Base-by-base conservation (phyloP, 202 grass and related monocot species). In the Sporobolus alterniflorus region DNA sequence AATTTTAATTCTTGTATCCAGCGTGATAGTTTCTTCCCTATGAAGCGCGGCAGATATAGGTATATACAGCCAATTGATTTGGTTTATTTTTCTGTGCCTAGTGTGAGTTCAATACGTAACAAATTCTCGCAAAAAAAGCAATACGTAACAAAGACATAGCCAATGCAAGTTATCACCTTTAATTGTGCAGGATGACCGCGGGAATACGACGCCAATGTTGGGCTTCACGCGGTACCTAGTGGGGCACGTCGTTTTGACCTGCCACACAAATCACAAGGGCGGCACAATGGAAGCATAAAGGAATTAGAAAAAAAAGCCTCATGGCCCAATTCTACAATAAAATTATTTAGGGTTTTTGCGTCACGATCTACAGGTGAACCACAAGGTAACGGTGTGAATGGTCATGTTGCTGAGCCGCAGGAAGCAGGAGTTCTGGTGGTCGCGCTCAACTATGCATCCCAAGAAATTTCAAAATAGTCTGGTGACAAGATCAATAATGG, bases 361-460 rank as follows among this genome's bases (percentile, higher is more conserved):
- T 40, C 33, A 15, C 36, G 74, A 78, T 44, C 17, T 86, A 83
- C 48, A 74, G 18, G 57, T 60, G 67, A 67, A 84, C 34, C 86
- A 98, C 95, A 98, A 98, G 69, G 95, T 92, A 17, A 98, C 74
- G 26, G 82, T 88, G 41, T 78, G 75, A 56, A 90, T 84, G n/a
- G 84, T 87, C 60, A 65, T 98, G 79, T 95, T 98, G 70, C 69
- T 33, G 61, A 98, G 83, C 76, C 85, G 89, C 42, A 98, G 84
- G 47, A 89, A 86, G 72, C 87, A 98, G 50, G 95, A 93, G 89
- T 93, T 91, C 95, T 95, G 92, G 74, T 93, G 95, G 71, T 91
- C 85, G 42, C 95, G 88, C 32, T 93, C 90, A 69, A 98, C 95
- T 98, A 46, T 34, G 80, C 76, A 77, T 15, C 15, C 17, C 69